Base-by-base conservation (phyloP, 2,329 filamentous ascomycete species). In the Fusarium oligoseptatum region DNA sequence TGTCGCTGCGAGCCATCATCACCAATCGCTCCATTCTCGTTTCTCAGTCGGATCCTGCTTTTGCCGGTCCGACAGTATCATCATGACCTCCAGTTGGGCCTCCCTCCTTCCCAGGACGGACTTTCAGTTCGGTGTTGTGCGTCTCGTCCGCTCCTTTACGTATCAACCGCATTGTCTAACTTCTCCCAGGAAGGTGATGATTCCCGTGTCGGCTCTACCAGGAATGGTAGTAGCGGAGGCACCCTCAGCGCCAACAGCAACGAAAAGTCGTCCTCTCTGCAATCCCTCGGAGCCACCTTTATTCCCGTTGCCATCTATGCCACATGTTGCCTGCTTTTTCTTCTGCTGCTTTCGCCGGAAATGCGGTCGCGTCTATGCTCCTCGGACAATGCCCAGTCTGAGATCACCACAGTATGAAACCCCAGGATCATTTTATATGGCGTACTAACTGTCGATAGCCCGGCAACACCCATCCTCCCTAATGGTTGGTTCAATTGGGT, bases 401-500 rank as follows among this genome's bases (percentile, higher is more conserved):
- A 85, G 86, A 15, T 82, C 87, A 6, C 82, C 83, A 61, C 77
- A 84, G 83, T 84, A 79, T 69, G 82, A 66, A 10, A 7, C 34
- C 10, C n/a, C 14, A 12, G 9, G 12, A 1, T 17, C 50, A 29
- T 24, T 22, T 41, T 24, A 12, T 32, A 20, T 8, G 6, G 5
- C 8, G 41, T 57, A 67, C 78, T 67, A 7, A 48, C 24, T 50
- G 43, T 48, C 41, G 36, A 63, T 20, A 89, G 88, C 73, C 86
- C 91, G 71, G 89, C 91, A 37, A 89, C 88, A 14, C 90, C 90
- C 24, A 80, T 85, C 2, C 85, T 92, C 0, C 90, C 92, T 4
- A 86, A 81, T 29, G 92, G 92, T 64, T 81, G 91, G 55, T 85
- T 93, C 77, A 90, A 92, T 76, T 95, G 93, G 93, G 82, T 95